Evolutionary conservation across 2,329 filamentous ascomycete genomes (phyloP).

Genomic region (Dothideomycetes sp.): DNA sequence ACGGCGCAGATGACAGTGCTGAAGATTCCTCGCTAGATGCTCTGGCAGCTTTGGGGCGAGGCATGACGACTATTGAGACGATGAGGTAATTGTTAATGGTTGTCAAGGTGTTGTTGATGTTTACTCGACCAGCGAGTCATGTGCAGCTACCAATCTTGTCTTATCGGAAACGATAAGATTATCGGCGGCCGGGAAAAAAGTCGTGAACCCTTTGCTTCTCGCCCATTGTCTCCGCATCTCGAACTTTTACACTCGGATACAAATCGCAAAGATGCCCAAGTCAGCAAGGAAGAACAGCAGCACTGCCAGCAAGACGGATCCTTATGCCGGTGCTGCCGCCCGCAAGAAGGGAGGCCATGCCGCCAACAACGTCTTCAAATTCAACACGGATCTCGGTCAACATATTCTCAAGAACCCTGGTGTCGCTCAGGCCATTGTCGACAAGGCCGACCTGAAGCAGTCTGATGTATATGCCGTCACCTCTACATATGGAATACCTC

Average conservation of each 20-base stretch:
- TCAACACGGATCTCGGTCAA: constrained; percentile 83
- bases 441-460: constrained; percentile 83
- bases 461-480: constrained; percentile 49
- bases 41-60: constrained; percentile 1
- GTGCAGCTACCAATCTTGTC: too few relatives aligned
- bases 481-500: background rate
- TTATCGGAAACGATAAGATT: too few relatives aligned
- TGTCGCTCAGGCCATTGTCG: constrained; percentile 70
- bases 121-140: too few relatives aligned
- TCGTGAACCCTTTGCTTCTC: constrained; percentile 7
- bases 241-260: constrained; percentile 2
- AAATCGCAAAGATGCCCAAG: constrained; percentile 38
- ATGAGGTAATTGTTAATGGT: constrained; percentile 2
- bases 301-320: constrained; percentile 32
- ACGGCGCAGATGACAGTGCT: constrained; percentile 9
- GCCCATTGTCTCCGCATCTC: background rate
- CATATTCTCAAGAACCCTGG: constrained; percentile 91
- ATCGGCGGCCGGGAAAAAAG: constrained; percentile 9
- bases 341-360: constrained; percentile 38
- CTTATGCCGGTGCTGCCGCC: constrained; percentile 35
- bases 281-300: constrained; percentile 28
- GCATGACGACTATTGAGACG: constrained; percentile 4
- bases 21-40: constrained; percentile 9
- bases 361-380: constrained; percentile 84
- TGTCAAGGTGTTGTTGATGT: constrained; percentile 2